A percentile compares a stretch with the other conserved stretches of the same genome.
These are phyloP conservation scores for Hamamelis virginiana DNA, from an alignment of 164 flowering plant genomes.

Conservation along the genomic window DNA sequence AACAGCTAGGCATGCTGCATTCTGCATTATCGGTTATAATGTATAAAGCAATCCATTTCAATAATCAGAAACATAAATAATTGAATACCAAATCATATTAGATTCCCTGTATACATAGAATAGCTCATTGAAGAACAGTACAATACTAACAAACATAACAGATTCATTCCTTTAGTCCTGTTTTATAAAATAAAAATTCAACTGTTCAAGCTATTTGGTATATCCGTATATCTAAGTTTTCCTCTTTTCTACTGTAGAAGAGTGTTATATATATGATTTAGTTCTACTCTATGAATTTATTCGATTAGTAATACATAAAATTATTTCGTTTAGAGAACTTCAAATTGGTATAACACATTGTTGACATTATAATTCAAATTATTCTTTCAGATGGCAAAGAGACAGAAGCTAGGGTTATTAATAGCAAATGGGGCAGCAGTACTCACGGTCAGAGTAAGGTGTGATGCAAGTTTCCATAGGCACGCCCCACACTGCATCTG, in stretches of 20 bases:
- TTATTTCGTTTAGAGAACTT: not conserved
- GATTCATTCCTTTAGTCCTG: not conserved
- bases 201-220: not conserved
- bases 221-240: not conserved
- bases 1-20: too few relatives aligned
- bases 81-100: not conserved
- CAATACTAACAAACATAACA: not conserved
- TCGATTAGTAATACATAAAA: too few relatives aligned
- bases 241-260: not conserved
- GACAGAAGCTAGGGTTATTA: not conserved
- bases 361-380: not conserved
- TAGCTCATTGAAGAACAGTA: not conserved
- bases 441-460: conserved; percentile 84
- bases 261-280: too few relatives aligned
- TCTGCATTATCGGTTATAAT: too few relatives aligned
- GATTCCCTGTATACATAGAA: not conserved
- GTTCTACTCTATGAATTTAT: too few relatives aligned
- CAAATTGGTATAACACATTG: not conserved
- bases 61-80: not conserved
- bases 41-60: not conserved
- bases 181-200: not conserved
- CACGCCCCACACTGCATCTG: conserved; percentile 77
- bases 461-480: conserved; percentile 84
- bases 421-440: not conserved
- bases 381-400: not conserved